Evolutionary conservation across 2,329 filamentous ascomycete genomes (phyloP), one percentile per base, ranked within the genome.

Genomic region (Sclerotinia spermophila): DNA sequence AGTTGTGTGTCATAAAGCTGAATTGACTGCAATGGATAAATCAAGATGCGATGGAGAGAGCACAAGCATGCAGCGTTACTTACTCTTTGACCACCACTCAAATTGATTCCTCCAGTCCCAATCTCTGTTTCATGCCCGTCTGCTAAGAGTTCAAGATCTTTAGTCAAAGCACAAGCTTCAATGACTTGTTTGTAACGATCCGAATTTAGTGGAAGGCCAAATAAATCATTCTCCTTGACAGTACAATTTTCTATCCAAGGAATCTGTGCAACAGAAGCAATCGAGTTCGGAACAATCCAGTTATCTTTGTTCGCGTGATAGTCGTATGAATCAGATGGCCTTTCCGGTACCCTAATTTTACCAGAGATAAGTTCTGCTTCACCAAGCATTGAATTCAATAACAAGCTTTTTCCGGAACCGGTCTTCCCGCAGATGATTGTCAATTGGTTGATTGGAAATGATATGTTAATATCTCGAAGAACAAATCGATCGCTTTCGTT

Each of bases 181-280:
- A 94, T 79, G 0, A 92, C 92, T 75, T 89, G 86, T 2, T 83
- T 81, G 77, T 94, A 95, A 53, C 93, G 86, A 19, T 84, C 82
- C 69, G 87, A 82, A 68, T 92, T 86, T 51, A 85, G 86, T 0
- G 91, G 91, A 5, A 94, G 82, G 0, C 91, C 91, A 73, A 94
- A 94, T 0, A 92, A 79, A 65, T 95, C 90, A 75, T 95, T 96
- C 64, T 92, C 88, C 68, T 85, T 87, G 72, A 96, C 88, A 6
- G 88, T 90, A 1, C 89, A 90, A 76, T 94, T 94, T 77, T 94
- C 91, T 65, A 95, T 92, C 92, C 92, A 96, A 0, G 92, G 92
- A 6, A 90, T 92, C 77, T 94, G 92, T 2, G 90, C 86, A 48
- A 94, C 90, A 75, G 89, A 94, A 0, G 91, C 92, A 67, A 93